Evolutionary conservation across 1,284 basidiomycete species (phyloP).

Genomic region (Melampsora larici-populina): DNA sequence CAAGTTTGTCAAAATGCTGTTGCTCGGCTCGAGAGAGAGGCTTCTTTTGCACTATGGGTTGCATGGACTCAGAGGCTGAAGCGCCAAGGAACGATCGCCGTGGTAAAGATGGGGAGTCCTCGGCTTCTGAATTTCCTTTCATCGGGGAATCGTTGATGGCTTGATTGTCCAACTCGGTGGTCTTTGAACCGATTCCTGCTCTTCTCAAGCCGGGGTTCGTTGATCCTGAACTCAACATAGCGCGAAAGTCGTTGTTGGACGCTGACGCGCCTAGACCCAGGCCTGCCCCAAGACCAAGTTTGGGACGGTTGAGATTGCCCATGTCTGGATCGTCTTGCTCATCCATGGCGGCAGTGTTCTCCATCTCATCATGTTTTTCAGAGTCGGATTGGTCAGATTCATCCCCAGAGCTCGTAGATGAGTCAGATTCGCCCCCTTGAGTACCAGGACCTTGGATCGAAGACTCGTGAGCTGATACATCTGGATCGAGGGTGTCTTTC

Average conservation of each 20-base stretch:
- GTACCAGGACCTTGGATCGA: neutral
- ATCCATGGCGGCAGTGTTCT: neutral
- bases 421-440: neutral
- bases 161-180: neutral
- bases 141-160: constrained; percentile 45
- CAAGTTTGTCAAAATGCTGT: constrained; percentile 73
- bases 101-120: constrained; percentile 45
- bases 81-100: constrained; percentile 59
- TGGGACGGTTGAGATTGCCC: neutral
- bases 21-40: constrained; percentile 65
- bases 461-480: neutral
- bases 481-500: neutral
- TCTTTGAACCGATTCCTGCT: constrained; percentile 12
- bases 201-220: neutral
- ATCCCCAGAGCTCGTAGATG: neutral
- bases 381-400: neutral
- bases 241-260: constrained; percentile 37
- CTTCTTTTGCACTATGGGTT: constrained; percentile 57
- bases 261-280: constrained; percentile 12
- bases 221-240: constrained; percentile 14
- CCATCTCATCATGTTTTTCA: neutral
- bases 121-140: constrained; percentile 28
- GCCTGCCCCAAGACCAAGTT: constrained; percentile 13
- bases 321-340: neutral
- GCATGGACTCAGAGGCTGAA: constrained; percentile 55